Conservation (phyloP, 345 rosid species). For the Populus davidiana region DNA sequence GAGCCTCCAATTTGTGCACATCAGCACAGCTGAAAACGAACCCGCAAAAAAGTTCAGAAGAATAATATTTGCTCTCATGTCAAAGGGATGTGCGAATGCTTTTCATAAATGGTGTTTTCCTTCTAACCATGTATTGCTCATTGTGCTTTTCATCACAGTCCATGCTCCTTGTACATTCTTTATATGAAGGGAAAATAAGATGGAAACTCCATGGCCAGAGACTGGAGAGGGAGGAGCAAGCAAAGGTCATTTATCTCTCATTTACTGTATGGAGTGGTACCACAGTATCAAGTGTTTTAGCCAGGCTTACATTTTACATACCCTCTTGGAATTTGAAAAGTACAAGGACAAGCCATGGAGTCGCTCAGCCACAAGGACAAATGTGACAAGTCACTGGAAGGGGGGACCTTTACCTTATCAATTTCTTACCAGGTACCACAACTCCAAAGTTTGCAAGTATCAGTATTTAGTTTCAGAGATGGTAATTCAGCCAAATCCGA, state of each 20-base stretch:
- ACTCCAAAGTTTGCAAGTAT: background rate
- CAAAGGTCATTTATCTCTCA: background rate
- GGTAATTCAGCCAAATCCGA: too few relatives aligned
- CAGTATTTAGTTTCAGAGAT: background rate
- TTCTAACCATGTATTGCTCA: too few relatives aligned
- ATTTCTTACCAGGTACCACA: background rate
- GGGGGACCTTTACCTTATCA: slow-evolving; percentile 15
- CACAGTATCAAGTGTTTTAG: slow-evolving; percentile 1
- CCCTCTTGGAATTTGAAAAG: slow-evolving; percentile 22
- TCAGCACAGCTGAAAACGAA: background rate
- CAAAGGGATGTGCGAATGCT: too few relatives aligned
- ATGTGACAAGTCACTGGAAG: slow-evolving; percentile 17
- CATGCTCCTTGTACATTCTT: background rate
- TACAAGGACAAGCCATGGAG: slow-evolving; percentile 28
- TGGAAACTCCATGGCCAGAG: background rate
- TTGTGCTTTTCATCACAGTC: too few relatives aligned
- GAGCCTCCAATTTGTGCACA: background rate
- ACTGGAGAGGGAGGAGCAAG: background rate
- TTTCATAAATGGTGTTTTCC: too few relatives aligned
- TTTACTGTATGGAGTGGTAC: slow-evolving; percentile 14
- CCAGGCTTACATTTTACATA: slow-evolving; percentile 9
- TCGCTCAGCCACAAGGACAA: slow-evolving; percentile 7
- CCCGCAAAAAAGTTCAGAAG: too few relatives aligned
- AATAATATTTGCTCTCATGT: too few relatives aligned
- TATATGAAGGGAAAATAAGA: too few relatives aligned